Percentiles rank a stretch among this genome's conserved stretches.
Conservation (phyloP, 1,284 basidiomycete genomes). For the Hymenochaete sp. region DNA sequence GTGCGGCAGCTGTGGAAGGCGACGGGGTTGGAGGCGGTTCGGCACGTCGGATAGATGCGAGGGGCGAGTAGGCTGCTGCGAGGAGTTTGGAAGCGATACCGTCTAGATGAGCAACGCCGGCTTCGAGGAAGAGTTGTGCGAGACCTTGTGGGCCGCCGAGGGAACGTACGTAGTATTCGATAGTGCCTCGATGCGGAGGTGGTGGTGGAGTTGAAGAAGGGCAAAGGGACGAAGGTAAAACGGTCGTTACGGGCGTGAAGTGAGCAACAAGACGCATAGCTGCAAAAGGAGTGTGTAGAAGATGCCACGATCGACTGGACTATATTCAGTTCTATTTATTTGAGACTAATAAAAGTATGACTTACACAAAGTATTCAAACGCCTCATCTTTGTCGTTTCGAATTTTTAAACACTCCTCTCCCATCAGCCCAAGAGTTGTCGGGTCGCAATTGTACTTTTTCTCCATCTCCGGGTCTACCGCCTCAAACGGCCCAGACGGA, state of each 20-base stretch:
- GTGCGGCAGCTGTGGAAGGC: slow-evolving; percentile 1
- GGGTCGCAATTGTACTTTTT: slow-evolving; percentile 70
- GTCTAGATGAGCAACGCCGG: slow-evolving; percentile 66
- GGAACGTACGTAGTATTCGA: slow-evolving; percentile 51
- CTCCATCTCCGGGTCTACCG: slow-evolving; percentile 45
- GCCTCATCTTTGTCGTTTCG: slow-evolving; percentile 63
- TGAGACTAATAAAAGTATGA: slow-evolving; percentile 18
- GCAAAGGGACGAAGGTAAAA: slow-evolving; percentile 17
- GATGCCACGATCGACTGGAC: slow-evolving; percentile 70
- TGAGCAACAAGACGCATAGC: slow-evolving; percentile 65
- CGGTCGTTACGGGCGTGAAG: slow-evolving; percentile 31
- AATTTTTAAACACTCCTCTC: slow-evolving; percentile 61
- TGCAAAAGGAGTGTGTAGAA: slow-evolving; percentile 60
- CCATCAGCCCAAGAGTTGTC: slow-evolving; percentile 62
- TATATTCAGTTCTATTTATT: slow-evolving; percentile 2
- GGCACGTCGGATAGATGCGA: slow-evolving; percentile 58
- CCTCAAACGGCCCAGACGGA: slow-evolving; percentile 42
- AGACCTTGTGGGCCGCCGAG: slow-evolving; percentile 55
- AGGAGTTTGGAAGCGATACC: slow-evolving; percentile 60
- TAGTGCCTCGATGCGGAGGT: slow-evolving; percentile 36
- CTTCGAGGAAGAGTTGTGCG: slow-evolving; percentile 65
- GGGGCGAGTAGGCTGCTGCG: slow-evolving; percentile 58
- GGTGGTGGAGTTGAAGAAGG: slow-evolving; percentile 10
- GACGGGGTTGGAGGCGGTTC: slow-evolving; percentile 32
- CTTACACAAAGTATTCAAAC: slow-evolving; percentile 72